Percentiles rank a stretch among this genome's conserved stretches.
These are phyloP conservation scores for Eimeria brunetti DNA, from an alignment of 169 alveolate species.

Conservation along the genomic window DNA sequence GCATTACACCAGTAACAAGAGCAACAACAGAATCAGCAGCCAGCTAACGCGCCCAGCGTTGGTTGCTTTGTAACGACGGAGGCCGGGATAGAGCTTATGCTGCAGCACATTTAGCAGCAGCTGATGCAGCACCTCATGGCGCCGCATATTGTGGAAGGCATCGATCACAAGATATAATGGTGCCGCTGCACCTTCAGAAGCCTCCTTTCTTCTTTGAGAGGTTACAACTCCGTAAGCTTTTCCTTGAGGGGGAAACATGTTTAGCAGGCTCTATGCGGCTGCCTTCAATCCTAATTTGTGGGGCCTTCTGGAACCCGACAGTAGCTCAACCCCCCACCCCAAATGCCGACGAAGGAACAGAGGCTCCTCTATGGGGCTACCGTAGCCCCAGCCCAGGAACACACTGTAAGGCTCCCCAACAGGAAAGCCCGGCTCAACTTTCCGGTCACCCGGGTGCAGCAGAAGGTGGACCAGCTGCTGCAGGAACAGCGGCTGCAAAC, in stretches of 20 bases:
- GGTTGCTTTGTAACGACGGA: background rate
- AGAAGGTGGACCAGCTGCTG: conserved; percentile 6
- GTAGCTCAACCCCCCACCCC: no score
- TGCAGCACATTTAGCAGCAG: background rate
- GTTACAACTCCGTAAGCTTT: background rate
- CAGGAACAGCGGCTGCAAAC: conserved; percentile 8
- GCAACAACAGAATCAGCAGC: background rate
- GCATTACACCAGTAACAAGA: background rate
- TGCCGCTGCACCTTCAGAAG: background rate
- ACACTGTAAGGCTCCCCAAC: background rate
- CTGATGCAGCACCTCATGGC: background rate
- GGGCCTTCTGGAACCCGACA: background rate
- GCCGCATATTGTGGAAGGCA: background rate
- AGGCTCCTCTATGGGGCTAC: no score
- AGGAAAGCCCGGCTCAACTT: no score
- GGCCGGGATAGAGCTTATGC: background rate
- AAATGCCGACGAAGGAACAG: no score
- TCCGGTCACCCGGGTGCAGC: background rate
- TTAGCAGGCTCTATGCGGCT: background rate
- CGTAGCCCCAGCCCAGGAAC: no score
- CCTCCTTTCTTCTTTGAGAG: background rate
- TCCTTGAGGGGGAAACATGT: background rate
- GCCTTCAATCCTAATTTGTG: background rate
- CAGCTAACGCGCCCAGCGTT: background rate
- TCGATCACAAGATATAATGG: background rate